Evolutionary conservation across 345 rosid genomes (phyloP), one percentile per base, ranked within the genome.

Genomic region (Rubroshorea leprosula): DNA sequence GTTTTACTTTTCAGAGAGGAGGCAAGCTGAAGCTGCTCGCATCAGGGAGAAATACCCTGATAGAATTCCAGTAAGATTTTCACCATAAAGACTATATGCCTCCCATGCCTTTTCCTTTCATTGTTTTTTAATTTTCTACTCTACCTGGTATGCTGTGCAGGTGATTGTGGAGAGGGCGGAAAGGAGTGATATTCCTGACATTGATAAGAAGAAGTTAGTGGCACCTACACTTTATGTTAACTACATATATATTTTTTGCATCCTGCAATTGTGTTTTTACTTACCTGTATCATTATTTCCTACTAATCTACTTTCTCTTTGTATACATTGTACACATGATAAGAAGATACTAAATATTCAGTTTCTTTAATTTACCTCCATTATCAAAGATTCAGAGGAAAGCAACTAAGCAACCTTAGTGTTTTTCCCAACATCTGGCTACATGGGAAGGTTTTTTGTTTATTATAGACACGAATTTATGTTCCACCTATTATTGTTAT

Each of bases 141-240:
- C 35, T 26, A 35, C 18, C 21, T 14, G 23, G 12, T 44, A 19
- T 23, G 25, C 11, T 29, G 27, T 20, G n/a, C 78, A 93, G 99
- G 90, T 93, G 48, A 93, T 93, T 57, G 94, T 93, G 52, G 99
- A 93, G 65, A 93, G 68, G 76, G 94, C 96, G 39, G 96, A 81
- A 57, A 85, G 79, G 66, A 80, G 85, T 64, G 94, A 93, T 71
- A 81, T 89, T 53, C 97, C 99, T 61, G 96, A 93, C 46, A 93
- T 93, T 71, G 97, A 89, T 69, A 93, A 93, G 77, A 89, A 89
- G 70, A 93, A 93, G 99, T 93, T 60, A 81, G 96, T 79, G 17
- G 26, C 55, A 54, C 50, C 38, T 49, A 13, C 52, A 10, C n/a
- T 0, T 62, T 5, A n/a, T 54, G 41, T 19, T 45, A 20, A n/a